Conservation (phyloP, 129 eudicot genomes). For the Calendula officinalis region DNA sequence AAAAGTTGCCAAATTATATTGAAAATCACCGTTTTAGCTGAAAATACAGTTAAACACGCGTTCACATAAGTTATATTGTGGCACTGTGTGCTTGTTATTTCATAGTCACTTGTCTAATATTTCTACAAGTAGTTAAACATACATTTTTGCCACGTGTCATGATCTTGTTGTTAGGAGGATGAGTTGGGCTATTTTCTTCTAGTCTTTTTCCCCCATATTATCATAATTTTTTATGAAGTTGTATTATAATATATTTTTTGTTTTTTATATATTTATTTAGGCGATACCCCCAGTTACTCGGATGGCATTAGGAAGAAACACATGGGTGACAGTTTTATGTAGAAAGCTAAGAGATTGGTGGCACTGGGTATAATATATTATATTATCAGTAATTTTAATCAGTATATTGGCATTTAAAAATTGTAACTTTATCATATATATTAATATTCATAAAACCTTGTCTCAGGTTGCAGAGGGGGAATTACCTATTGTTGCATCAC, state of each 20-base stretch:
- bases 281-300: slow-evolving; percentile 90
- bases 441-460: slow-evolving; percentile 10
- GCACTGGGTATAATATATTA: slow-evolving; percentile 70
- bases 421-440: not conserved
- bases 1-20: not conserved
- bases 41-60: not conserved
- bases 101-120: not conserved
- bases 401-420: not conserved
- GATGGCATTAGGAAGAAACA: slow-evolving; percentile 78
- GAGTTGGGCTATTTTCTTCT: no score
- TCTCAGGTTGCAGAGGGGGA: slow-evolving; percentile 98
- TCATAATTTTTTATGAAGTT: not conserved
- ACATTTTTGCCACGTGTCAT: not conserved
- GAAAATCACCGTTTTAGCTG: not conserved
- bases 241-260: not conserved
- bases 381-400: not conserved
- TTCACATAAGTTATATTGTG: not conserved
- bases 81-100: slow-evolving; percentile 15
- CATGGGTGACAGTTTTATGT: slow-evolving; percentile 94
- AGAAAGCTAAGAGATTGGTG: slow-evolving; percentile 96
- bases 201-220: not conserved
- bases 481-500: slow-evolving; percentile 84
- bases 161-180: not conserved
- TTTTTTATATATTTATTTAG: slow-evolving; percentile 35
- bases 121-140: not conserved